Percentiles rank a stretch among this genome's conserved stretches.
phyloP scores from a whole-genome alignment of 805 yeast genomes.

The Lipomyces anomalus region DNA sequence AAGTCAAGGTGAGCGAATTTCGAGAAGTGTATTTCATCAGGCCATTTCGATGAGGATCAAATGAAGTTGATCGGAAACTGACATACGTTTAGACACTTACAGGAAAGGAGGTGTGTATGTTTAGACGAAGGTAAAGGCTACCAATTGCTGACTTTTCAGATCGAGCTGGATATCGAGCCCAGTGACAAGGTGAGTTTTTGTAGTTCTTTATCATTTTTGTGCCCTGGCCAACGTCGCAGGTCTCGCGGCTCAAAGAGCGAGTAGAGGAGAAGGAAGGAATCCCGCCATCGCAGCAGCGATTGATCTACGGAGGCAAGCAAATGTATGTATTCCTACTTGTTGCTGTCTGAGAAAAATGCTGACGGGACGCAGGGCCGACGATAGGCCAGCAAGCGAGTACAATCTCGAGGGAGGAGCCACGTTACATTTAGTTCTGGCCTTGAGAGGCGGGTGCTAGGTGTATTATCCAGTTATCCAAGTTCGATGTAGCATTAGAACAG shows the following conservation, averaged over 20 bases:
- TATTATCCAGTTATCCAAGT: background rate
- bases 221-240: slow-evolving; percentile 26
- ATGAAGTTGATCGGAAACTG: background rate
- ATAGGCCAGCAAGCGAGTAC: slow-evolving; percentile 61
- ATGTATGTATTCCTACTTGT: slow-evolving; percentile 44
- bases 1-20: slow-evolving; percentile 50
- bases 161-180: slow-evolving; percentile 68
- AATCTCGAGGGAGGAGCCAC: slow-evolving; percentile 83
- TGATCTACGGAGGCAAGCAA: slow-evolving; percentile 86
- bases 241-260: slow-evolving; percentile 76
- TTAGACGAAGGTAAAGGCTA: background rate
- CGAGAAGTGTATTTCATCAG: background rate
- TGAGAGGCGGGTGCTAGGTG: slow-evolving; percentile 77
- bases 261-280: slow-evolving; percentile 96
- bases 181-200: slow-evolving; percentile 55
- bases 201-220: background rate
- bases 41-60: background rate
- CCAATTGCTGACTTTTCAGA: slow-evolving; percentile 33
- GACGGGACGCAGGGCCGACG: slow-evolving; percentile 52
- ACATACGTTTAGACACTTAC: slow-evolving; percentile 54
- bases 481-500: no score
- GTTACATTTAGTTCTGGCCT: slow-evolving; percentile 81
- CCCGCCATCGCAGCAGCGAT: slow-evolving; percentile 92
- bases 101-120: slow-evolving; percentile 58
- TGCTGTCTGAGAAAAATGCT: background rate